Evolutionary conservation across 139 green algal species (phyloP), one percentile per base, ranked within the genome.

Genomic region (Spirogloea muscicola): DNA sequence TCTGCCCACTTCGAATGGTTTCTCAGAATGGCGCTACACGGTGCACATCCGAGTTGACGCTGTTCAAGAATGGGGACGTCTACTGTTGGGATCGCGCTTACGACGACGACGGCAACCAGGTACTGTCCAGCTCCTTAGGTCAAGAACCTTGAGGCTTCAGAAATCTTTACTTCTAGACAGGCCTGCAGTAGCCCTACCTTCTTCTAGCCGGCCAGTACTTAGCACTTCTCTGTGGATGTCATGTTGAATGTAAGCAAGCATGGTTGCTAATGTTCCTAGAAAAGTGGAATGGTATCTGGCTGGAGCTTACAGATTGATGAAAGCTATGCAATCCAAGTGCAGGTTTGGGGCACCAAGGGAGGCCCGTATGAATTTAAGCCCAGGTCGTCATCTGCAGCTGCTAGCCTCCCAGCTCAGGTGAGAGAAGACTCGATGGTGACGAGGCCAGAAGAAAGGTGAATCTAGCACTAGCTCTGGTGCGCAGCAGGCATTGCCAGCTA

Each of bases 1-100:
- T n/a, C n/a, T n/a, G n/a, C n/a, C n/a, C n/a, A n/a, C n/a, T n/a
- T n/a, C n/a, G n/a, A n/a, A n/a, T 72, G 7, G 33, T 57, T 7
- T 5, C 59, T 42, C 63, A 72, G 63, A 59, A 59, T 59, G 68
- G 68, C 21, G 68, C 68, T 16, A 68, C 40, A 25, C 16, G 57
- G 29, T 76, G 68, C 29, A 76, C 68, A 16, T 76, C 68, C 29
- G 68, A 76, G 49, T 31, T 76, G 10, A 76, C 68, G n/a, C 25
- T 76, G 1, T 70, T 69, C 21, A 73, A 71, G 1, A 67, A 71
- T 76, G 68, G 49, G 36, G 49, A 76, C 39, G 18, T 73, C 4
- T 43, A 76, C 6, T 74, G 29, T 5, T 76, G 68, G 68, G 68
- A 76, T 21, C 36, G 68, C 34, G 68, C 25, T n/a, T 76, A 76